Evolutionary conservation across 169 alveolate species (phyloP), one percentile per base, ranked within the genome.

Genomic region (Cryptosporidium tyzzeri): DNA sequence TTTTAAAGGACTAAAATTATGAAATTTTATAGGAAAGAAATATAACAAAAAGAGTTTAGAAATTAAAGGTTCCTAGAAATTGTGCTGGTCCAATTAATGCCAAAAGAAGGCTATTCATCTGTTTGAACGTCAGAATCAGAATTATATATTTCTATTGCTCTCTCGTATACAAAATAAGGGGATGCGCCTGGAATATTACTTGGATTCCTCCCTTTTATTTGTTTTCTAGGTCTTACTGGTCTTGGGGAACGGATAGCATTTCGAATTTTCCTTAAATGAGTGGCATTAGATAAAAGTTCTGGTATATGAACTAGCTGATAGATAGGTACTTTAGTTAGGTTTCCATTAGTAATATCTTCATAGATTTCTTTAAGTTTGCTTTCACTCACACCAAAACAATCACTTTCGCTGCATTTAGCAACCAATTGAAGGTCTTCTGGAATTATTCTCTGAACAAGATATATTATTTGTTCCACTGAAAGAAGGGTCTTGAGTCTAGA

Each of bases 201-300:
- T 23, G 89, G 89, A 10, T 41, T 18, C 2, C 75, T 80, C 12
- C 23, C 29, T 45, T 50, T 58, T 5, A 65, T 23, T 18, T 50
- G 62, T 65, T 62, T 80, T 65, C 80, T 80, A 21, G 89, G 89
- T 61, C 89, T 80, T 21, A 80, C 12, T 16, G 89, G 89, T 26
- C 89, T 80, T 7, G 50, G 55, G 37, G 53, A 18, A 1, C 50
- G 1, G 12, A 80, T 62, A 16, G n/a, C 16, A 21, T 41, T 59
- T 18, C 37, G 14, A 18, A 62, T 62, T 12, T 18, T 65, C 62
- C 89, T 33, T 16, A 80, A 41, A 23, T 67, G 55, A 12, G 73
- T 62, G 3, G 68, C 89, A 80, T 80, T 62, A 6, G 65, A 31
- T 18, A 80, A 21, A 10, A 80, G 45, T 45, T 80, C 89, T 3